phyloP scores from a whole-genome alignment of 2,329 filamentous ascomycete species.

The Aspergillus fischeri region DNA sequence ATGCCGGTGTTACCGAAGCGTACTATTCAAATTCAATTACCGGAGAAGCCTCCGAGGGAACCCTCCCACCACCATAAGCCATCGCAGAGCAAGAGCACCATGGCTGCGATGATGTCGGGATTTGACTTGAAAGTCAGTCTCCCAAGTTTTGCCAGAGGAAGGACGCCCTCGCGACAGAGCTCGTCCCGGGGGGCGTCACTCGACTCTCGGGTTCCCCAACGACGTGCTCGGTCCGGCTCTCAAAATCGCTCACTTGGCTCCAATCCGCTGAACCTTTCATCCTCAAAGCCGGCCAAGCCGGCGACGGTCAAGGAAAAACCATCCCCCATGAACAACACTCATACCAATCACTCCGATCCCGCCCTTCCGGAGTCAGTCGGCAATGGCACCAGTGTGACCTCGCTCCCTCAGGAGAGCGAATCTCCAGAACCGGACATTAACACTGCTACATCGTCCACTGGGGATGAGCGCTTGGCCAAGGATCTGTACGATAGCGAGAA shows the following conservation, averaged over 20 bases:
- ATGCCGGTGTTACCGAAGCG: constrained; percentile 31
- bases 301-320: constrained; percentile 58
- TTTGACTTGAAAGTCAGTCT: constrained; percentile 33
- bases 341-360: constrained; percentile 66
- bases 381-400: constrained; percentile 24
- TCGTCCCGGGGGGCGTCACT: constrained; percentile 36
- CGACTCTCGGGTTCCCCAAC: constrained; percentile 33
- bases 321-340: constrained; percentile 66
- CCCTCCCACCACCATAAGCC: constrained; percentile 6
- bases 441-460: constrained; percentile 44
- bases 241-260: constrained; percentile 46
- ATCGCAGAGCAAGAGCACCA: constrained; percentile 36
- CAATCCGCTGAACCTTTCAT: constrained; percentile 44
- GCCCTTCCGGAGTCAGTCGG: constrained; percentile 62
- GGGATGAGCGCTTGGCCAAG: constrained; percentile 60
- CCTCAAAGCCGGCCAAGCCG: constrained; percentile 37
- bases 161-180: constrained; percentile 36
- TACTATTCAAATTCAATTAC: constrained; percentile 39
- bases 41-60: constrained; percentile 26
- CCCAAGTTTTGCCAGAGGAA: constrained; percentile 32
- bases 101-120: constrained; percentile 46
- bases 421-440: constrained; percentile 31
- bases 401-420: constrained; percentile 26
- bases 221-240: constrained; percentile 18
- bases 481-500: constrained; percentile 67